A percentile compares a stretch with the other conserved stretches of the same genome.
phyloP scores from a whole-genome alignment of 305 asterid species.

The Vinca major region DNA sequence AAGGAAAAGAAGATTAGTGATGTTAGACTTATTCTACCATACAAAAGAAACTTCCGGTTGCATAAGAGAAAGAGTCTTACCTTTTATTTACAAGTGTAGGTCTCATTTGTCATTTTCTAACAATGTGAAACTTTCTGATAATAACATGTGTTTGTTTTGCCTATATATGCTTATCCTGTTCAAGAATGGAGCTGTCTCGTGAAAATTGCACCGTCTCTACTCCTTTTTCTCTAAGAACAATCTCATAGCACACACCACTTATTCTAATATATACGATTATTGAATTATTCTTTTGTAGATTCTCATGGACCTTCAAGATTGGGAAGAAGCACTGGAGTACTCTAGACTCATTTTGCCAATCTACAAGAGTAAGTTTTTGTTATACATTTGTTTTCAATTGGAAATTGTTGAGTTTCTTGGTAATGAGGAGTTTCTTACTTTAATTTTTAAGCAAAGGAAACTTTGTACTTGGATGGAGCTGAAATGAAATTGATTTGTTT shows the following conservation, averaged over 20 bases:
- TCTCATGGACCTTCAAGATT: slow-evolving; percentile 64
- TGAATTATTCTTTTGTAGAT: slow-evolving; percentile 26
- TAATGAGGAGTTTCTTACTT: background rate
- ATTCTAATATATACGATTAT: background rate
- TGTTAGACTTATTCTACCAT: too few relatives aligned
- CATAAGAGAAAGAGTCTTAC: too few relatives aligned
- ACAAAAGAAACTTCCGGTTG: too few relatives aligned
- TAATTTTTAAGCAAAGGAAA: background rate
- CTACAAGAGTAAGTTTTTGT: slow-evolving; percentile 51
- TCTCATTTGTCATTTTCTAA: background rate
- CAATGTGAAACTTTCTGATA: background rate
- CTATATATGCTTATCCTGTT: background rate
- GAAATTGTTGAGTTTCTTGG: background rate
- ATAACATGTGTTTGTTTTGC: background rate
- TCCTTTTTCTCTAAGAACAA: background rate
- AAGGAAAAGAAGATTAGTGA: too few relatives aligned
- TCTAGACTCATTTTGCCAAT: slow-evolving; percentile 65
- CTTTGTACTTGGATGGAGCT: background rate
- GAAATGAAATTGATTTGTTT: background rate
- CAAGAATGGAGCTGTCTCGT: background rate
- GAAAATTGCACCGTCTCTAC: background rate
- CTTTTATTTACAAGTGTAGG: too few relatives aligned
- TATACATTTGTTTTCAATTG: background rate
- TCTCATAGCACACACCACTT: background rate
- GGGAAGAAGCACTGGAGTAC: slow-evolving; percentile 68